Evolutionary conservation across 441 rosid genomes (phyloP), one percentile per base, ranked within the genome.

Genomic region (Erysimum pusillum): DNA sequence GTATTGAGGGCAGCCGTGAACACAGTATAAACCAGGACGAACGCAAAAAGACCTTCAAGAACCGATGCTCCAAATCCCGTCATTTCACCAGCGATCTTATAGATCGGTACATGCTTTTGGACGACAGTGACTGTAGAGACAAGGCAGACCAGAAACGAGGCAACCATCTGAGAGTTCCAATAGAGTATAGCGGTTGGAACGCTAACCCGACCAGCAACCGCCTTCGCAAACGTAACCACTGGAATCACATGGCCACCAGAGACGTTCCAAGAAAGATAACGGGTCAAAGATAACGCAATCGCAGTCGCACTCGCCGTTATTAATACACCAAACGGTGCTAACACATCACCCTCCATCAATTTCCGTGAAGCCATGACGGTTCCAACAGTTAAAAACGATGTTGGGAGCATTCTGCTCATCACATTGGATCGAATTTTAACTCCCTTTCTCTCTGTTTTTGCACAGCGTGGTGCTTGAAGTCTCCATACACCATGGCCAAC

Each of bases 191-290:
- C 97, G 15, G 92, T 74, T 22, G 83, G 76, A 81, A 87, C 76
- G 62, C 84, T 62, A 12, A 78, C 35, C 34, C 67, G 49, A 71
- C 90, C 99, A 10, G 93, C 90, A 35, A 96, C 84, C 5, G 92
- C 98, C 94, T 84, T 88, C 0, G 78, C 89, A 53, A 93, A 90
- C 3, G 99, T 96, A 69, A 96, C 98, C 2, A 97, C 97, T 3
- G 99, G 98, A 74, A 90, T 96, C 70, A 91, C 91, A 54, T 93
- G 98, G 2, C 97, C 97, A 1, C 94, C 95, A 2, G 97, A 96
- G 13, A 87, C 76, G 54, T 76, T 87, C 68, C 84, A 83, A 0
- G 98, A 87, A 17, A 90, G 81, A 59, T 83, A 89, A 35, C 93
- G 83, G 0, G 95, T 83, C 0, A 93, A 85, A 0, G 97, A 85